Conservation (phyloP, 345 rosid genomes). For the Mallotus nudiflorus region DNA sequence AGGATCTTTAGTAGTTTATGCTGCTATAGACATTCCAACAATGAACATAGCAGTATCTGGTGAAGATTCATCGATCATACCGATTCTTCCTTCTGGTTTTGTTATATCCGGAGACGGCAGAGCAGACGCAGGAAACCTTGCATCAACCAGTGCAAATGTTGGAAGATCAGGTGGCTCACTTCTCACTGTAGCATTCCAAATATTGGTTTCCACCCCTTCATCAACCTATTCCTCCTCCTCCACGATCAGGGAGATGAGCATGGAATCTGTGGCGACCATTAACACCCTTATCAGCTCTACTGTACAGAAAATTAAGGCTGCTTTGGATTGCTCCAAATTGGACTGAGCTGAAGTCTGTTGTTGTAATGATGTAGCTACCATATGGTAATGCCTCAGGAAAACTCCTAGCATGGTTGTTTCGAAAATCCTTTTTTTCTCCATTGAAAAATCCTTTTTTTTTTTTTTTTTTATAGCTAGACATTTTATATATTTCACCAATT, state of each 20-base stretch:
- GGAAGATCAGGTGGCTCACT: conserved; percentile 41
- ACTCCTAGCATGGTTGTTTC: no score
- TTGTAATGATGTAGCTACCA: neutral
- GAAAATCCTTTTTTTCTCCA: no score
- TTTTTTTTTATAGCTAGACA: no score
- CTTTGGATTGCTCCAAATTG: conserved; percentile 30
- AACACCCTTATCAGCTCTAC: conserved; percentile 54
- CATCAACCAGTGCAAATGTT: conserved; percentile 13
- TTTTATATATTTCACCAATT: no score
- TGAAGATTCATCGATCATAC: conserved; percentile 31
- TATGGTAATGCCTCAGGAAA: no score
- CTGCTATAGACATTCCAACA: conserved; percentile 47
- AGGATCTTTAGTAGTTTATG: conserved; percentile 56
- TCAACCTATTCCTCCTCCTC: conserved; percentile 16
- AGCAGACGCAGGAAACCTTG: neutral
- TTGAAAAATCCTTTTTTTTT: no score
- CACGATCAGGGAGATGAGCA: conserved; percentile 24
- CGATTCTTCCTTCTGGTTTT: conserved; percentile 78
- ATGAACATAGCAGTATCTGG: conserved; percentile 39
- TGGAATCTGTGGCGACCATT: conserved; percentile 50
- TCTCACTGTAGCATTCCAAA: conserved; percentile 63
- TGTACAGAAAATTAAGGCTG: conserved; percentile 46
- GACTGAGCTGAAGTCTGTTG: neutral
- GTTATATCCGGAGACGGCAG: conserved; percentile 52
- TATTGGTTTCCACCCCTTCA: conserved; percentile 39